Evolutionary conservation across 1,284 basidiomycete species (phyloP).

Genomic region (Moesziomyces sp.): DNA sequence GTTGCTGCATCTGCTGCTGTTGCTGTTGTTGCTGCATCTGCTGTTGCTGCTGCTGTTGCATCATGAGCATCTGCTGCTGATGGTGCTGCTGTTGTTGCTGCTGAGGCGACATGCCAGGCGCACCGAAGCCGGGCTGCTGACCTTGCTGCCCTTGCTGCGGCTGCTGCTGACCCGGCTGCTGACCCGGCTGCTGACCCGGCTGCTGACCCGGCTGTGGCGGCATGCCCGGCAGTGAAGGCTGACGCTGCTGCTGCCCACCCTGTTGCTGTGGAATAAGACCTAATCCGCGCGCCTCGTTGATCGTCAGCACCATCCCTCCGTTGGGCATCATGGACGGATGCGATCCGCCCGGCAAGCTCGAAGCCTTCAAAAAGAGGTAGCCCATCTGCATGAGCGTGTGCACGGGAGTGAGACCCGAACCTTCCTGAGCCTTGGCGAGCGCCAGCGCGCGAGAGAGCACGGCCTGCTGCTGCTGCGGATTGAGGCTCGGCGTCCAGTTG

Average conservation of each 20-base stretch:
- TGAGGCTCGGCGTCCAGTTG: constrained; percentile 54
- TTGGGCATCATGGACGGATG: constrained; percentile 43
- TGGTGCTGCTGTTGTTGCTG: constrained; percentile 44
- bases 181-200: constrained; percentile 4
- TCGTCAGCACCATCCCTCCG: constrained; percentile 59
- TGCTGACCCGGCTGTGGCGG: constrained; percentile 2
- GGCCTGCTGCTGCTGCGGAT: constrained; percentile 58
- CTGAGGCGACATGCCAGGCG: constrained; percentile 29
- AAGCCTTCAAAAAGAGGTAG: constrained; percentile 60
- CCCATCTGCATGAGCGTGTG: constrained; percentile 62
- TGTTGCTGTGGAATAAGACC: constrained; percentile 55
- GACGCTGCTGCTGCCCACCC: constrained; percentile 24
- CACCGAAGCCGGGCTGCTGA: constrained; percentile 18
- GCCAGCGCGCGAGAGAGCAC: constrained; percentile 55
- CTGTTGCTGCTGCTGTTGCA: constrained; percentile 29
- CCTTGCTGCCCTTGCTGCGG: constrained; percentile 26
- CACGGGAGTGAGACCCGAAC: constrained; percentile 47
- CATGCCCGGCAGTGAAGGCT: constrained; percentile 16
- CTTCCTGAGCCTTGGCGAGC: constrained; percentile 52
- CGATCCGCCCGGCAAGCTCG: constrained; percentile 50
- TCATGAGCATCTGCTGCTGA: constrained; percentile 29
- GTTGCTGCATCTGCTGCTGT: constrained; percentile 34
- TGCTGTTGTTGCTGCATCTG: constrained; percentile 24
- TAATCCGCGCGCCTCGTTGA: constrained; percentile 59
- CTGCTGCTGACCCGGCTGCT: constrained; percentile 16